These are phyloP conservation scores for Vinca minor DNA, from an alignment of 257 asterid species.

Conservation along the genomic window DNA sequence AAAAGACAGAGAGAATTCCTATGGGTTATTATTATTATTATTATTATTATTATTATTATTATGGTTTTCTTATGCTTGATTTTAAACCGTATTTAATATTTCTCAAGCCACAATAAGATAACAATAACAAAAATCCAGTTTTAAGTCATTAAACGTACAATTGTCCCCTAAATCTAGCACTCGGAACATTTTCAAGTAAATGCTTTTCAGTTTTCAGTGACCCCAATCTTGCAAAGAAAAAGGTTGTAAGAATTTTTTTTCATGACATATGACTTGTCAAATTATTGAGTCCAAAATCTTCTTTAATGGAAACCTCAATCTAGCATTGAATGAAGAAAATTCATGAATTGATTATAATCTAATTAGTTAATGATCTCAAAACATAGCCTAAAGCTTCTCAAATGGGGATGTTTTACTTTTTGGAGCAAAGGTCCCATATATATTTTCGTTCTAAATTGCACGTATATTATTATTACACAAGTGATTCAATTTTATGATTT, in stretches of 20 bases:
- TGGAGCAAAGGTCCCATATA: conserved; percentile 34
- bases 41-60: too few relatives aligned
- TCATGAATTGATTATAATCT: conserved; percentile 24
- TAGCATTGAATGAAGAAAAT: conserved; percentile 17
- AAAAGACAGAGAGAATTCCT: too few relatives aligned
- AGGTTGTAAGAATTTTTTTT: conserved; percentile 4
- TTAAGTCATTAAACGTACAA: background rate
- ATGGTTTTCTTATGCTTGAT: too few relatives aligned
- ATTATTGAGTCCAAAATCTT: conserved; percentile 16
- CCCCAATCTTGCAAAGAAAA: background rate
- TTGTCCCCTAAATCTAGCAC: background rate
- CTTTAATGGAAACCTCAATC: conserved; percentile 25
- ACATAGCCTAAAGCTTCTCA: conserved; percentile 13
- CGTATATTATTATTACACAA: too few relatives aligned
- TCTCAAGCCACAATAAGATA: too few relatives aligned
- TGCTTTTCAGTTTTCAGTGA: background rate
- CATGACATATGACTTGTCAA: conserved; percentile 19
- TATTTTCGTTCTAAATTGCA: conserved; percentile 12
- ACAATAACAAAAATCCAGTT: background rate
- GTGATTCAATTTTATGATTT: too few relatives aligned
- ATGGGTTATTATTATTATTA: too few relatives aligned
- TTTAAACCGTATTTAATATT: too few relatives aligned
- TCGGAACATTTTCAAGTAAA: background rate
- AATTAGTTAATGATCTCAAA: conserved; percentile 8
- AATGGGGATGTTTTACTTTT: conserved; percentile 50